phyloP scores from a whole-genome alignment of 139 green algal genomes.

The Ulvella scutata region DNA sequence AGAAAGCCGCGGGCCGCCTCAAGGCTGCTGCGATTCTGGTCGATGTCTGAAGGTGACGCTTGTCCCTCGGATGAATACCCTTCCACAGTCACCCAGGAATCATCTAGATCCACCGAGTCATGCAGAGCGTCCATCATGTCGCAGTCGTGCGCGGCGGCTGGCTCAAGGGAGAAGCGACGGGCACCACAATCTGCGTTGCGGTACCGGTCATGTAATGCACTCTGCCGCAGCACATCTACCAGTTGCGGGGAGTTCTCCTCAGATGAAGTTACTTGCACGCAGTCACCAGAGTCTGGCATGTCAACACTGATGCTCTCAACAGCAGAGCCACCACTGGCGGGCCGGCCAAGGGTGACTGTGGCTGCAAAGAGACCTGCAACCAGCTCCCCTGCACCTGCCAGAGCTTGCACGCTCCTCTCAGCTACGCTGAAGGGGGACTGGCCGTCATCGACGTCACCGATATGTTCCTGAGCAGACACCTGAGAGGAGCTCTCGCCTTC shows the following conservation, averaged over 20 bases:
- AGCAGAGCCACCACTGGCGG: neutral
- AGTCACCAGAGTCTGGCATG: neutral
- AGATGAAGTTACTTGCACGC: neutral
- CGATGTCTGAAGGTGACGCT: no score
- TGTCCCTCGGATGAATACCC: no score
- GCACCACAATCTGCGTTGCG: neutral
- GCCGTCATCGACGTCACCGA: no score
- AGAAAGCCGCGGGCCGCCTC: no score
- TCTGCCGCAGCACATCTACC: neutral
- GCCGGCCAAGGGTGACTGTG: neutral
- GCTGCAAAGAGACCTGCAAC: neutral
- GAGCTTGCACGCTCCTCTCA: no score
- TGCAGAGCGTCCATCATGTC: neutral
- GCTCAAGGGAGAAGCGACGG: neutral
- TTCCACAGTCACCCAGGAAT: neutral
- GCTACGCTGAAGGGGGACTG: no score
- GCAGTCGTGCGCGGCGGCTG: neutral
- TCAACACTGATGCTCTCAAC: neutral
- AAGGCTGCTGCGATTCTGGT: no score
- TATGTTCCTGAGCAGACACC: no score
- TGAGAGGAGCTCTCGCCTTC: no score
- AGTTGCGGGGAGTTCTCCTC: neutral
- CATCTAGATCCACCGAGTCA: neutral
- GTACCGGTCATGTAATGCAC: neutral
- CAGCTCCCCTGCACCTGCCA: neutral